Conservation (phyloP, 352 stramenopile genomes). For the Peronosclerospora sorghi region DNA sequence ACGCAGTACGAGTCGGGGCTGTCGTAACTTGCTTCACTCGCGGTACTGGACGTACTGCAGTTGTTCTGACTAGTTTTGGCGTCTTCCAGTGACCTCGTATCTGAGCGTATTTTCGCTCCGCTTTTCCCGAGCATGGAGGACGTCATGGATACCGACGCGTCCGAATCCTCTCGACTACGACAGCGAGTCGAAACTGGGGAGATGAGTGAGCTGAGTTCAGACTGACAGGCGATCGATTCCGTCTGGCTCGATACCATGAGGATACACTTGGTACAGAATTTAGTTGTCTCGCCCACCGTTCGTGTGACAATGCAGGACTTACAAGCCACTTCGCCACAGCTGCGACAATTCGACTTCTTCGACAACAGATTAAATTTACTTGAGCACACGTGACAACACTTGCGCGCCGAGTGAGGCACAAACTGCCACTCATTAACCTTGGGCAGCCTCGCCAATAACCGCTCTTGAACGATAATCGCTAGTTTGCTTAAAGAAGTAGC, state of each 20-base stretch:
- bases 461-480: constrained; percentile 40
- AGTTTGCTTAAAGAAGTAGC: constrained; percentile 32
- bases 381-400: constrained; percentile 52
- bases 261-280: constrained; percentile 71
- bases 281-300: constrained; percentile 32
- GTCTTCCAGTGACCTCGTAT: constrained; percentile 37
- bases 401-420: constrained; percentile 32
- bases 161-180: constrained; percentile 14
- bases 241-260: constrained; percentile 37
- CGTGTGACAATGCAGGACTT: constrained; percentile 63
- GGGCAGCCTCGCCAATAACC: constrained; percentile 28
- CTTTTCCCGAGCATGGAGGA: constrained; percentile 11
- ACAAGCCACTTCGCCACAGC: constrained; percentile 67
- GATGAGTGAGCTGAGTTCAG: constrained; percentile 18
- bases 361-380: constrained; percentile 54
- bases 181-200: constrained; percentile 18
- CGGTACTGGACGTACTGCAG: constrained; percentile 27
- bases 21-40: constrained; percentile 35
- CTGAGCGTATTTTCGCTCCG: constrained; percentile 16
- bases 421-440: constrained; percentile 39
- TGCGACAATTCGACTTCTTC: constrained; percentile 67
- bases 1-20: constrained; percentile 24
- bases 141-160: constrained; percentile 17
- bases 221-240: constrained; percentile 15
- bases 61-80: constrained; percentile 14